phyloP scores from a whole-genome alignment of 202 grass and related monocot species.

The Cymbopogon flexuosus region DNA sequence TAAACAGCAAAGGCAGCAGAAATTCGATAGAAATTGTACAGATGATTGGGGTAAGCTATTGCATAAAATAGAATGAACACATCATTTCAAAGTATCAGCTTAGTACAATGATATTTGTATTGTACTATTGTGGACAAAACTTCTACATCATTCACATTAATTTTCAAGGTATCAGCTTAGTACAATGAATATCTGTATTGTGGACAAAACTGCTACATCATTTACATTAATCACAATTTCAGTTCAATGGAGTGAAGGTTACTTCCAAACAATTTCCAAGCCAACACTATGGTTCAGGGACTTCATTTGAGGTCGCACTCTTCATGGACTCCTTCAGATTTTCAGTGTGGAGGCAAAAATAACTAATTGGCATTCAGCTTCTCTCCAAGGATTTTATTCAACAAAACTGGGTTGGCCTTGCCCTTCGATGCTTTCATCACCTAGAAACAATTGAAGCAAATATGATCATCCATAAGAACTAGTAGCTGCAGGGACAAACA shows the following conservation, averaged over 20 bases:
- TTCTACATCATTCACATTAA: background rate
- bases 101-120: background rate
- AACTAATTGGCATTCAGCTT: conserved; percentile 49
- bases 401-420: conserved; percentile 79
- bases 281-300: background rate
- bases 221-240: background rate
- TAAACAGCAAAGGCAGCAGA: background rate
- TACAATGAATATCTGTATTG: background rate
- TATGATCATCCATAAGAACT: background rate
- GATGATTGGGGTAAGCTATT: background rate
- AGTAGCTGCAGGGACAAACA: background rate
- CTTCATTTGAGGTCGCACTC: background rate
- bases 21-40: background rate
- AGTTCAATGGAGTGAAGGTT: background rate
- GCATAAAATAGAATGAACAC: background rate
- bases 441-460: conserved; percentile 35
- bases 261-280: background rate
- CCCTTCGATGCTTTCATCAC: conserved; percentile 98
- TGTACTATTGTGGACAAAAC: background rate
- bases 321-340: background rate
- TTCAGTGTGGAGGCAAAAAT: background rate
- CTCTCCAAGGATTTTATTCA: conserved; percentile 77
- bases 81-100: background rate
- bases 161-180: background rate
- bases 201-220: background rate